Conservation (phyloP, 805 yeast genomes). For the Hanseniaspora jakobsenii region DNA sequence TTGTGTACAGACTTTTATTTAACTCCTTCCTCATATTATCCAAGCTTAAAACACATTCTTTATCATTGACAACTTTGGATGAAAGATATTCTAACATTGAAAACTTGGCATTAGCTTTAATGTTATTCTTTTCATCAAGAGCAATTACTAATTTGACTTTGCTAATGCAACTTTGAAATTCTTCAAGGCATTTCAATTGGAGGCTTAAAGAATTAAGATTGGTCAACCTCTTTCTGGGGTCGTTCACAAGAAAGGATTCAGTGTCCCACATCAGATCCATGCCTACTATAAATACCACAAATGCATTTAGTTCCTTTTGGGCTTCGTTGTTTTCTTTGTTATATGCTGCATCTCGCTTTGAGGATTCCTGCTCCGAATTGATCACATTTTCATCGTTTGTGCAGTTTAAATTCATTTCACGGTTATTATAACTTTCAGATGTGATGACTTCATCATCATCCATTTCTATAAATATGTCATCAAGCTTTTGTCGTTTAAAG, state of each 20-base stretch:
- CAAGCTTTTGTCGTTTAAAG: too few species aligned
- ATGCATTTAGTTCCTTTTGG: neutral
- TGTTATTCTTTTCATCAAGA: neutral
- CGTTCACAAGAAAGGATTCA: conserved; percentile 5
- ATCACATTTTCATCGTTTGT: too few species aligned
- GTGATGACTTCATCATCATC: too few species aligned
- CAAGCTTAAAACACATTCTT: neutral
- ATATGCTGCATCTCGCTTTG: too few species aligned
- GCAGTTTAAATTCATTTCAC: too few species aligned
- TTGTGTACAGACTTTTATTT: neutral
- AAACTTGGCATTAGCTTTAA: neutral
- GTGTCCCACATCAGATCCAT: conserved; percentile 14
- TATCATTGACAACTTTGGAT: neutral
- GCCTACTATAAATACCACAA: conserved; percentile 5
- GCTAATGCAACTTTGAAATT: neutral
- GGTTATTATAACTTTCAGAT: too few species aligned
- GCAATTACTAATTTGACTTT: neutral
- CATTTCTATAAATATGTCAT: too few species aligned
- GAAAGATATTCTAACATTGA: neutral
- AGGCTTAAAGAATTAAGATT: too few species aligned
- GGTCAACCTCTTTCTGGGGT: neutral
- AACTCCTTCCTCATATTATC: neutral
- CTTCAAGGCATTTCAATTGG: neutral
- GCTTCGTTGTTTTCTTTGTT: too few species aligned
- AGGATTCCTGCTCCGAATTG: too few species aligned